Percentiles rank a stretch among this genome's conserved stretches.
These are phyloP conservation scores for Reticulascus tulasneorum DNA, from an alignment of 2,329 filamentous ascomycete genomes.

Conservation along the genomic window DNA sequence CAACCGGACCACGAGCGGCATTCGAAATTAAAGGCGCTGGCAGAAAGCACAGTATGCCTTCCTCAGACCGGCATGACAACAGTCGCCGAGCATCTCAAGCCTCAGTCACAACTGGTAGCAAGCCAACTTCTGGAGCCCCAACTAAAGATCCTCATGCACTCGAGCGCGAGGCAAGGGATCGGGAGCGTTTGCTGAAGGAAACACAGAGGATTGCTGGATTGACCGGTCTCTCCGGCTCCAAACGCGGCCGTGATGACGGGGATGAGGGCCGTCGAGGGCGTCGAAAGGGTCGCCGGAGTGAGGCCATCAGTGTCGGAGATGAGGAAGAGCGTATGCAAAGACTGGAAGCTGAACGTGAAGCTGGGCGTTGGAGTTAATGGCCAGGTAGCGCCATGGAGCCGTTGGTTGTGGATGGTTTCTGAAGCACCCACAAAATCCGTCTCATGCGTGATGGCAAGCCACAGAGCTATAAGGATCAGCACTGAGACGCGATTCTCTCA, in stretches of 20 bases:
- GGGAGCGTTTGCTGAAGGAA: slow-evolving; percentile 65
- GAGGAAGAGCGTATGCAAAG: slow-evolving; percentile 51
- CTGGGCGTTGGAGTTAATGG: slow-evolving; percentile 41
- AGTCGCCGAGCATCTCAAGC: slow-evolving; percentile 33
- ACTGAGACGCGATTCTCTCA: no score
- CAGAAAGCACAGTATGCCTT: slow-evolving; percentile 17
- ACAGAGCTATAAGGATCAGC: no score
- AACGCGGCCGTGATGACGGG: slow-evolving; percentile 44
- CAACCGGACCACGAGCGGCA: slow-evolving; percentile 33
- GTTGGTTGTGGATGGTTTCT: no score
- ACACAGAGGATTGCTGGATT: slow-evolving; percentile 60
- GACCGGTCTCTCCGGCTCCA: slow-evolving; percentile 40
- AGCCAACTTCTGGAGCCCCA: slow-evolving; percentile 12
- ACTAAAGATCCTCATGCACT: slow-evolving; percentile 60
- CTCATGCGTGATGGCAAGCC: no score
- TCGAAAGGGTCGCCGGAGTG: slow-evolving; percentile 46
- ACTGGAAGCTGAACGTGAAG: slow-evolving; percentile 58
- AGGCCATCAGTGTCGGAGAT: slow-evolving; percentile 41
- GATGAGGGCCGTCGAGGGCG: slow-evolving; percentile 31
- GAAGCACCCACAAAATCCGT: no score
- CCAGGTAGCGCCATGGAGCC: neutral
- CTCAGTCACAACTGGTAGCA: slow-evolving; percentile 23
- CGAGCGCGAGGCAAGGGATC: slow-evolving; percentile 63
- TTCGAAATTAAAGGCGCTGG: slow-evolving; percentile 35
- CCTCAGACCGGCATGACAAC: slow-evolving; percentile 17